These are phyloP conservation scores for Globisporangium megalacanthum DNA, from an alignment of 352 stramenopile species.

Conservation along the genomic window DNA sequence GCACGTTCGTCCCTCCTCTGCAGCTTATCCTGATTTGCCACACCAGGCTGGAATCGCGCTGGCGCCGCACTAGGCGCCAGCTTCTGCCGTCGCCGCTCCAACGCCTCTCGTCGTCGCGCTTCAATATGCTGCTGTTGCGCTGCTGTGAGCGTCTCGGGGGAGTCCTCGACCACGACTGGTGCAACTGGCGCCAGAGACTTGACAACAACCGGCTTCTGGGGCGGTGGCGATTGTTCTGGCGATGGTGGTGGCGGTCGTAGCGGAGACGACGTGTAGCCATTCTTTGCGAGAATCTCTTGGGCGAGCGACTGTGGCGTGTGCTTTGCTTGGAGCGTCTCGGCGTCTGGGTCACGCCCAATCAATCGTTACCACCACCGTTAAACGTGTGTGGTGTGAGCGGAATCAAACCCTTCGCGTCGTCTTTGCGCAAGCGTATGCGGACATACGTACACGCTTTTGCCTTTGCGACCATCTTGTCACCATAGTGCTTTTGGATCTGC, in stretches of 20 bases:
- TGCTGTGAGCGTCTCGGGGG: slow-evolving; percentile 42
- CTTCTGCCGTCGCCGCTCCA: slow-evolving; percentile 45
- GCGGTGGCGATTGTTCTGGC: not conserved
- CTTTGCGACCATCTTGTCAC: slow-evolving; percentile 64
- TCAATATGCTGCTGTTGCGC: slow-evolving; percentile 55
- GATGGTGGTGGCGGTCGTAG: not conserved
- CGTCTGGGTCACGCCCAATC: slow-evolving; percentile 24
- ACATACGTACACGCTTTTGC: slow-evolving; percentile 49
- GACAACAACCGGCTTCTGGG: not conserved
- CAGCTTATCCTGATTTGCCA: no score
- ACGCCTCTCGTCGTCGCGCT: slow-evolving; percentile 36
- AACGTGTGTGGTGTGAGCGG: not conserved
- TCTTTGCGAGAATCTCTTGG: slow-evolving; percentile 52
- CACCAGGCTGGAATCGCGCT: not conserved
- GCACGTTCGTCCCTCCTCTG: no score
- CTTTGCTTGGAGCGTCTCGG: slow-evolving; percentile 33
- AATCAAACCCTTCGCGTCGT: not conserved
- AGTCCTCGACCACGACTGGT: slow-evolving; percentile 14
- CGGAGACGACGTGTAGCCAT: slow-evolving; percentile 35
- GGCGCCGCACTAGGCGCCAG: not conserved
- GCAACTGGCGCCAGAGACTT: not conserved
- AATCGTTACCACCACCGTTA: not conserved
- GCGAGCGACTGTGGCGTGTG: slow-evolving; percentile 64
- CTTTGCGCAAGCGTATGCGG: not conserved
- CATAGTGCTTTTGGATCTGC: slow-evolving; percentile 61